Percentiles rank a stretch among this genome's conserved stretches.
Evolutionary conservation across 768 basidiomycete genomes (phyloP).

Genomic region (Suillus cothurnatus): DNA sequence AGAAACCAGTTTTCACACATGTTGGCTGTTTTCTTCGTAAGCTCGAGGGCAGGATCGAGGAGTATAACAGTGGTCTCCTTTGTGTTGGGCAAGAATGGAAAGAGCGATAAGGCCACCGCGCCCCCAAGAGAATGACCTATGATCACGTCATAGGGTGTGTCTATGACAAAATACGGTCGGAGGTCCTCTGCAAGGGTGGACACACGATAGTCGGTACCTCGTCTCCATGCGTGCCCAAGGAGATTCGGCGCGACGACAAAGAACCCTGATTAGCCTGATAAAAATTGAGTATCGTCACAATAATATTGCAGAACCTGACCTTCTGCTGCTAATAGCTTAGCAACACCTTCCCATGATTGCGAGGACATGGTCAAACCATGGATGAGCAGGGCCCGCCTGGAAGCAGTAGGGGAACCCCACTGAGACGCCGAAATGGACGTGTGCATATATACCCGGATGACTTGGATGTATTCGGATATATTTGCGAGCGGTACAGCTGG

Average conservation of each 20-base stretch:
- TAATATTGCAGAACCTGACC: neutral
- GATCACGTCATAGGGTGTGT: neutral
- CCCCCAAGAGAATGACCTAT: constrained; percentile 1
- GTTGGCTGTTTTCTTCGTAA: neutral
- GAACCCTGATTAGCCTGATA: neutral
- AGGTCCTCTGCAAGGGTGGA: neutral
- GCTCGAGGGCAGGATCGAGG: neutral
- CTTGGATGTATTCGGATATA: neutral
- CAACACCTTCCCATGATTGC: neutral
- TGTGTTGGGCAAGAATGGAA: neutral
- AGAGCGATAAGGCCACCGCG: neutral
- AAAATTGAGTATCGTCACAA: neutral
- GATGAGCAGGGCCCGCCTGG: neutral
- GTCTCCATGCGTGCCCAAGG: constrained; percentile 1
- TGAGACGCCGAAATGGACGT: neutral
- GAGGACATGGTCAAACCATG: neutral
- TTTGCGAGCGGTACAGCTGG: neutral
- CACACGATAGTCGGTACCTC: neutral
- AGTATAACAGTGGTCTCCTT: neutral
- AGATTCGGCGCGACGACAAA: constrained; percentile 1
- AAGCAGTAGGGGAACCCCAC: neutral
- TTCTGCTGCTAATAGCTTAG: neutral
- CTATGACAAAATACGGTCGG: neutral
- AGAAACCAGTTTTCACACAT: neutral
- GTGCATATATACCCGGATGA: neutral